Evolutionary conservation across 106 monocot species (phyloP).

Genomic region (Allium sativum): DNA sequence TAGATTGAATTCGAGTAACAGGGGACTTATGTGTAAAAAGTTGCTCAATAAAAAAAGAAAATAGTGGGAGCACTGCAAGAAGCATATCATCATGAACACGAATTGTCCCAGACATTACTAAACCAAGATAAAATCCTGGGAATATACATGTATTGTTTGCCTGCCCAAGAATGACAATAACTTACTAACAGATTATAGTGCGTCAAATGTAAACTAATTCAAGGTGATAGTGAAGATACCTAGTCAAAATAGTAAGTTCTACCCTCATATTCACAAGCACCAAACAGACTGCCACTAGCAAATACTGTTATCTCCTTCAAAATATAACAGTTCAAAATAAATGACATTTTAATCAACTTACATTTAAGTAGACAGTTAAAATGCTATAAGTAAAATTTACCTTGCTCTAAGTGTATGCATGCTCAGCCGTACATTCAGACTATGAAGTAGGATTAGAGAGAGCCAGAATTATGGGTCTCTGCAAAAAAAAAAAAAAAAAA

Average conservation of each 20-base stretch:
- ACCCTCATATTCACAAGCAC: conserved; percentile 64
- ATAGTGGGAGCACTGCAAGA: no score
- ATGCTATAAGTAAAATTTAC: conserved; percentile 18
- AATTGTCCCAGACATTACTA: conserved; percentile 80
- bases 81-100: conserved; percentile 97
- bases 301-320: conserved; percentile 74
- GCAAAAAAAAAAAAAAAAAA: no score
- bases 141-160: conserved; percentile 91
- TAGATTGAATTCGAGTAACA: no score
- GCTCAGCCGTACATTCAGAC: conserved; percentile 86
- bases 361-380: not conserved
- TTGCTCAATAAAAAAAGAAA: no score
- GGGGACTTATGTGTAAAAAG: no score
- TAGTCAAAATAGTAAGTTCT: conserved; percentile 59
- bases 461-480: conserved; percentile 87
- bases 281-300: conserved; percentile 91
- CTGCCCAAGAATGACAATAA: conserved; percentile 15
- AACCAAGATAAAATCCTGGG: conserved; percentile 83
- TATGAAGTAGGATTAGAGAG: conserved; percentile 90
- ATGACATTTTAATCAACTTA: not conserved
- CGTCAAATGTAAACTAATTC: no score
- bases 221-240: conserved; percentile 19
- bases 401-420: conserved; percentile 91
- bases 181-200: no score
- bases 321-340: not conserved